Conservation (phyloP, 306 rosid species). For the Vigna hirtella region DNA sequence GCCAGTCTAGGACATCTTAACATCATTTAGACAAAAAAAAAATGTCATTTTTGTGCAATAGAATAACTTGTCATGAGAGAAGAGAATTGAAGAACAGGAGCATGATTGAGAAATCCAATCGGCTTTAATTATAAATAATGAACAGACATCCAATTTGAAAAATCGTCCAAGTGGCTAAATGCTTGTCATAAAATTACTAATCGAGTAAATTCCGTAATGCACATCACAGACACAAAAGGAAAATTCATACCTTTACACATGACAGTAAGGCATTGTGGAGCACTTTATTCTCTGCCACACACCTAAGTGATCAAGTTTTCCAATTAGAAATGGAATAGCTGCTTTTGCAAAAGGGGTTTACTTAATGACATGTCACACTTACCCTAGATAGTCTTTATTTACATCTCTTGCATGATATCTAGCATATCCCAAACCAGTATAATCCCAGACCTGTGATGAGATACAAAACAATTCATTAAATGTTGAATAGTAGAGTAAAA, state of each 20-base stretch:
- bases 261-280: constrained; percentile 81
- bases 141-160: constrained; percentile 24
- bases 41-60: not conserved
- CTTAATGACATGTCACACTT: constrained; percentile 43
- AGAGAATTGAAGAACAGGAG: not conserved
- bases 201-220: not conserved
- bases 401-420: constrained; percentile 84
- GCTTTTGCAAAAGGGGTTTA: constrained; percentile 18
- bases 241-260: constrained; percentile 71
- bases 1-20: not conserved
- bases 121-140: not conserved
- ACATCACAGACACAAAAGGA: constrained; percentile 7
- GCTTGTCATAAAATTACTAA: constrained; percentile 8
- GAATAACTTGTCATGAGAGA: not conserved
- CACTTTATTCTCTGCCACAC: constrained; percentile 94
- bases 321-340: constrained; percentile 46
- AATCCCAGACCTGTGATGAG: constrained; percentile 86
- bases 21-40: not conserved
- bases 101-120: constrained; percentile 14
- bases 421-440: constrained; percentile 87
- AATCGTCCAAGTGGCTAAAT: constrained; percentile 11
- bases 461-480: constrained; percentile 15
- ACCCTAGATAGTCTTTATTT: constrained; percentile 89
- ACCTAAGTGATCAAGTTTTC: constrained; percentile 57
- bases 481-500: constrained; percentile 18